Evolutionary conservation across 257 asterid species (phyloP), one percentile per base, ranked within the genome.

Genomic region (Cordia subcordata): DNA sequence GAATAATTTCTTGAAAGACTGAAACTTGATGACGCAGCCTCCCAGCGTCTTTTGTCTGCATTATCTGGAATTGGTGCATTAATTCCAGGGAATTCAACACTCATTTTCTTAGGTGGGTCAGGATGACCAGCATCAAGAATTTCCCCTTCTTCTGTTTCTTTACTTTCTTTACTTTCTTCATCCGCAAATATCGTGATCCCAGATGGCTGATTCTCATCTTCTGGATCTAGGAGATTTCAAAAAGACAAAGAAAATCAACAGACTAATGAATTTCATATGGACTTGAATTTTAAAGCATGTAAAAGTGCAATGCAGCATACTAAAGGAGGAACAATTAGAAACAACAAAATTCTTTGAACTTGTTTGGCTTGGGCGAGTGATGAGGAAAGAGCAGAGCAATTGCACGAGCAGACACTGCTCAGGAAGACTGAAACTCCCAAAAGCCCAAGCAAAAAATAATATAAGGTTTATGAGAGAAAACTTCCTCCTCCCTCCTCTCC

Each of bases 131-230:
- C 64, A 46, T 72, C 91, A 15, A 75, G 85, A 66, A 89, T 82
- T 67, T 86, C 95, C 45, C 92, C 96, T 70, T 86, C 94, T 74
- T 81, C 91, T 14, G 67, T 57, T 57, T 81, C 94, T 58, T n/a
- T n/a, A n/a, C n/a, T n/a, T 73, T 86, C 67, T 19, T 65, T 66
- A 12, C 1, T 56, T 70, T 58, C 63, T 62, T 83, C 96, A 19
- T 81, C 95, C 21, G 84, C 94, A 73, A 86, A 93, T 55, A 93
- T 93, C 40, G 94, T 93, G 59, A 93, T 87, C 47, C 99, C 99
- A 8, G 99, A 93, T 55, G 99, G 96, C 71, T 73, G 80, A 58
- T 86, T 85, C 64, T 79, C 89, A 46, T 54, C 71, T 22, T 93
- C 88, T 50, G 72, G 63, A 61, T 79, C 89, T 82, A 69, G 56